Base-by-base conservation (phyloP, 495 filamentous ascomycete genomes). In the Neurospora sp. region DNA sequence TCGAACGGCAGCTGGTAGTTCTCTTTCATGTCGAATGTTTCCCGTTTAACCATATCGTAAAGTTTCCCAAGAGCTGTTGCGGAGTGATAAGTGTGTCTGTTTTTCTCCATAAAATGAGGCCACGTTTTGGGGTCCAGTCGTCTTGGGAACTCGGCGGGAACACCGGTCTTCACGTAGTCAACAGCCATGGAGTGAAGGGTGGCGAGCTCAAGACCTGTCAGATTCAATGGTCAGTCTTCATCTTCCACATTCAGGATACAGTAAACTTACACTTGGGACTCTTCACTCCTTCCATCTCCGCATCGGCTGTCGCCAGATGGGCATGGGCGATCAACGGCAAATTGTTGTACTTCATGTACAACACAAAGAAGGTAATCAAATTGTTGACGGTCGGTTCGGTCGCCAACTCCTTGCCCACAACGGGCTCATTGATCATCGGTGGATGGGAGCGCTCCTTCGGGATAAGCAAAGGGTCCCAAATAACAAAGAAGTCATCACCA, bases 21-120 rank as follows among this genome's bases (percentile, higher is more conserved):
- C 1, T 94, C 93, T 8, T 83, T 81, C 75, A 97, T 97, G 70
- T 93, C 87, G 27, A 92, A 86, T 3, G 39, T 75, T 35, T 77
- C 76, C 59, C 73, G 83, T 44, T 83, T 77, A 7, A 87, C 85
- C 75, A 82, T 83, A 77, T 98, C 93, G 71, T 94, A 99, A 3
- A 99, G 87, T 71, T 91, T 86, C 2, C 96, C 96, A 1, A 99
- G 86, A 18, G 96, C 88, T 69, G 88, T 93, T 0, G 72, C 78
- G 0, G 96, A 98, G 3, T 80, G 82, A 74, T 96, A 96, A 0
- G 84, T 84, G 59, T 82, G 82, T 27, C 84, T 69, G 14, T 82
- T 84, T 76, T 92, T 94, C 74, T 96, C 92, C 92, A 97, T 97
- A 76, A 96, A 99, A 78, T 99, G 96, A 0, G 96, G 96, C 85